Conservation (phyloP, 495 filamentous ascomycete genomes). For the Collariella sp. region DNA sequence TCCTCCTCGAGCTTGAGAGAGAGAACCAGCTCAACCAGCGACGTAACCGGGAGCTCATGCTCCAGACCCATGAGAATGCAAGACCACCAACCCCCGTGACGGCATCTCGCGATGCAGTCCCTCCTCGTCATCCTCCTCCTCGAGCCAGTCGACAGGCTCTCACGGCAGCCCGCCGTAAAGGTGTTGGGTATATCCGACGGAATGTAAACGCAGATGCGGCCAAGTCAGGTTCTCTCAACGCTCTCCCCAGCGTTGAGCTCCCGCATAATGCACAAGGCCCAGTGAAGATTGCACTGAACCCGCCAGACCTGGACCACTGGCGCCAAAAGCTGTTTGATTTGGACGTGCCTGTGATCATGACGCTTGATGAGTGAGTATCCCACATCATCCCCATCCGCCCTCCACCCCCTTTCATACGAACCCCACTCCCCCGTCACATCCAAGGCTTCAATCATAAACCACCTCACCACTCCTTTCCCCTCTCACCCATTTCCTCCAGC, state of each 20-base stretch:
- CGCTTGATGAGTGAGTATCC: constrained; percentile 63
- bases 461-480: too few species aligned
- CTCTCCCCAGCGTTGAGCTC: background rate
- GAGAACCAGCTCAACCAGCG: too few species aligned
- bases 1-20: too few species aligned
- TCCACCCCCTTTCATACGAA: background rate
- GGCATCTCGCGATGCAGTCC: too few species aligned
- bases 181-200: background rate
- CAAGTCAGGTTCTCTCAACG: background rate
- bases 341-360: constrained; percentile 63
- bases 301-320: constrained; percentile 65
- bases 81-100: too few species aligned
- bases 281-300: constrained; percentile 53
- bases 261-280: constrained; percentile 32
- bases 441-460: too few species aligned
- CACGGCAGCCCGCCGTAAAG: too few species aligned
- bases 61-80: too few species aligned
- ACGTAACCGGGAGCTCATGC: too few species aligned
- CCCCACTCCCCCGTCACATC: background rate
- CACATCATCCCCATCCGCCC: background rate
- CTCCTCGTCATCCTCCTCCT: too few species aligned
- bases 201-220: background rate
- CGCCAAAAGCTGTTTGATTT: constrained; percentile 69
- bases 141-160: too few species aligned
- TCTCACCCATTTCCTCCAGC: constrained; percentile 1